phyloP scores from a whole-genome alignment of 1,284 basidiomycete species.

The Bothia castanella region DNA sequence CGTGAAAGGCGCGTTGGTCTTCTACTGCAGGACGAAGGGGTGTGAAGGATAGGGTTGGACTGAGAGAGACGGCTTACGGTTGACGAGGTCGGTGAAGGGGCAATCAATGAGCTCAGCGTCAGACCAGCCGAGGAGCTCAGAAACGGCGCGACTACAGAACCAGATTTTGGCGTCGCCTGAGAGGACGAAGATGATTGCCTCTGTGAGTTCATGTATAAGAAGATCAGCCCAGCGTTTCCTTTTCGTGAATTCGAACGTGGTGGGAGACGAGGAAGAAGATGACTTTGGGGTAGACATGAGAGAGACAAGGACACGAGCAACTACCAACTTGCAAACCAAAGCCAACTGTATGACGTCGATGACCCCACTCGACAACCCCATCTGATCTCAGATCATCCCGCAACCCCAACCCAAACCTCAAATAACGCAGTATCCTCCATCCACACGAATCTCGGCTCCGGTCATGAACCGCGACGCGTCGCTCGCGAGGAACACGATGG shows the following conservation, averaged over 20 bases:
- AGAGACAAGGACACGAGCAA: background rate
- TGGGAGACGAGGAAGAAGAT: background rate
- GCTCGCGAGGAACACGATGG: conserved; percentile 80
- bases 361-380: background rate
- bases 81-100: conserved; percentile 61
- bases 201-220: conserved; percentile 72
- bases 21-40: conserved; percentile 41
- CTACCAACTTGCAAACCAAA: background rate
- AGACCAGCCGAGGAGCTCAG: conserved; percentile 71
- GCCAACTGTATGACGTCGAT: conserved; percentile 24
- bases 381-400: conserved; percentile 18
- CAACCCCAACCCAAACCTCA: conserved; percentile 32
- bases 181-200: conserved; percentile 67
- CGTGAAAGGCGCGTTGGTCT: conserved; percentile 57
- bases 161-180: conserved; percentile 58
- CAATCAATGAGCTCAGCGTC: conserved; percentile 69
- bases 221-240: conserved; percentile 84
- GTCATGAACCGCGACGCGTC: conserved; percentile 87
- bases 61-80: conserved; percentile 41
- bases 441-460: conserved; percentile 78
- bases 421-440: conserved; percentile 79
- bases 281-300: conserved; percentile 24
- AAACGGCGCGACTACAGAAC: conserved; percentile 67
- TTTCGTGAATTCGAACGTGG: conserved; percentile 75
- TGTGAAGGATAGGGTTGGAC: background rate